These are phyloP conservation scores for Geranium rotundifolium DNA, from an alignment of 345 rosid species.

Conservation along the genomic window DNA sequence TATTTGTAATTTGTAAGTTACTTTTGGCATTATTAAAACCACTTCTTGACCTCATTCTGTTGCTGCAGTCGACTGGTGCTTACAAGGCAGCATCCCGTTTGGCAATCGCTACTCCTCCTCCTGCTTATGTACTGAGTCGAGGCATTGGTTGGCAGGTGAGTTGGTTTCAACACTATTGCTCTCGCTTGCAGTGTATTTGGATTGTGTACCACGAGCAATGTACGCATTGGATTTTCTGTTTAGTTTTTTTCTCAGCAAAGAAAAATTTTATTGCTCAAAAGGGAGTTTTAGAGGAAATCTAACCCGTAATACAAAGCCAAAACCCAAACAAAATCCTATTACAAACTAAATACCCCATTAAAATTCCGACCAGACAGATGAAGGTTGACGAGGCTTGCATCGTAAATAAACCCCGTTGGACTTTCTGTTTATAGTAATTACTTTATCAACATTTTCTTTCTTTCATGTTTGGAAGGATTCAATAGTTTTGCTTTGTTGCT, in stretches of 20 bases:
- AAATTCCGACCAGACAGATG: no score
- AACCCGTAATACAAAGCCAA: no score
- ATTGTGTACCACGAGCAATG: no score
- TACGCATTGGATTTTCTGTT: no score
- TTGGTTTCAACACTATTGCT: slow-evolving; percentile 4
- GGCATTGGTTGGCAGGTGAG: slow-evolving; percentile 99
- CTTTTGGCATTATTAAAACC: slow-evolving; percentile 5
- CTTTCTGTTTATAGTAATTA: not conserved
- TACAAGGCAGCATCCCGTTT: slow-evolving; percentile 92
- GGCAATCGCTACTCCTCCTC: slow-evolving; percentile 98
- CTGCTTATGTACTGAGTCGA: slow-evolving; percentile 88
- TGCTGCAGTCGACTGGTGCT: slow-evolving; percentile 80
- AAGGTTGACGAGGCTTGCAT: no score
- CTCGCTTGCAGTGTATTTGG: not conserved
- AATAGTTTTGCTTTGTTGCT: not conserved
- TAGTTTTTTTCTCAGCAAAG: no score
- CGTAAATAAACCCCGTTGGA: not conserved
- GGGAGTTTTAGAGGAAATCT: no score
- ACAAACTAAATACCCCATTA: no score
- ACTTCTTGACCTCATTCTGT: slow-evolving; percentile 4
- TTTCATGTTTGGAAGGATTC: not conserved
- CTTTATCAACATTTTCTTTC: not conserved
- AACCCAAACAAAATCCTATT: no score
- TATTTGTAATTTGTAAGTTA: not conserved
- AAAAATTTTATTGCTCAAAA: no score